These are phyloP conservation scores for Lachnellula suecica DNA, from an alignment of 2,329 filamentous ascomycete genomes.

Conservation along the genomic window DNA sequence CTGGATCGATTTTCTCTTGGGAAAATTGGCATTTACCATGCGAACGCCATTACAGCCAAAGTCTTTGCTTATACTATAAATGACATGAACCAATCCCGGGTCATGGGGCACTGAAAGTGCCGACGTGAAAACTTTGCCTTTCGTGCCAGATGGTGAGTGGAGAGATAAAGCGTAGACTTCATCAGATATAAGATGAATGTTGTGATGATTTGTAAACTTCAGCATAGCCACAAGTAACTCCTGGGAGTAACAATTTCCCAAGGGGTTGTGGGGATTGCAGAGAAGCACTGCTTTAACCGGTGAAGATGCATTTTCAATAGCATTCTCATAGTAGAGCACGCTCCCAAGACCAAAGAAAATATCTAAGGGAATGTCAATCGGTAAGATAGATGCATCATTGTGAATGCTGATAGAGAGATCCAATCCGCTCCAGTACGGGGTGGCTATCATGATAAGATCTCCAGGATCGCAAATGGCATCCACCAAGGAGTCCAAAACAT, in stretches of 20 bases:
- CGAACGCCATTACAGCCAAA: neutral
- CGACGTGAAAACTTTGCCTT: neutral
- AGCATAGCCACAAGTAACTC: neutral
- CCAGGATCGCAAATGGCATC: neutral
- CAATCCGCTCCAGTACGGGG: neutral
- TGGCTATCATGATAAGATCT: neutral
- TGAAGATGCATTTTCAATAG: no score
- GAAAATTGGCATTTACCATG: no score
- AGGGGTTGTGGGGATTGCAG: neutral
- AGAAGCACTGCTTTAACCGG: neutral
- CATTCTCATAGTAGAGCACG: no score
- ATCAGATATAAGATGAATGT: neutral
- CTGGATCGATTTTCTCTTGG: no score
- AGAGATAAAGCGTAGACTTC: neutral
- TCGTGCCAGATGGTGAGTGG: no score
- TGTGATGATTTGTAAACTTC: neutral
- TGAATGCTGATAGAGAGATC: neutral
- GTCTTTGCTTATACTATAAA: neutral
- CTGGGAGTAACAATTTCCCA: neutral
- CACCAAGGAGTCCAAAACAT: neutral
- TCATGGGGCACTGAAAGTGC: neutral
- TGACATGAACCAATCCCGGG: neutral
- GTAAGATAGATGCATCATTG: neutral
- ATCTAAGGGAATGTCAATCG: neutral
- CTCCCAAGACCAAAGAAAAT: no score